Evolutionary conservation across 495 filamentous ascomycete genomes (phyloP), one percentile per base, ranked within the genome.

Genomic region (Sordaria brevicollis): DNA sequence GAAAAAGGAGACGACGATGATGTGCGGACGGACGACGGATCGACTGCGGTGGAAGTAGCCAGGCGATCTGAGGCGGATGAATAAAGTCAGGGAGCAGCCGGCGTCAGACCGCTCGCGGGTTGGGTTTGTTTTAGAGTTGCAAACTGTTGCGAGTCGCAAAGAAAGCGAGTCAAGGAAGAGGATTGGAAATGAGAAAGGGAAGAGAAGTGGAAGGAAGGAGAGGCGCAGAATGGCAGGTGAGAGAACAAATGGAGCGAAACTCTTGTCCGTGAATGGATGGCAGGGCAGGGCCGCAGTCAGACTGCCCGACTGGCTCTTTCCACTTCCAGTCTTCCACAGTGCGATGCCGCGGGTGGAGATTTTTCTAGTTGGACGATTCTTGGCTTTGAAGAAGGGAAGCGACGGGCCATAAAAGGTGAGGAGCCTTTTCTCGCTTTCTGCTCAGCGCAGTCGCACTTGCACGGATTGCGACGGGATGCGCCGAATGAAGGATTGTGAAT

Each of bases 181-280:
- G 66, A 57, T 66, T 70, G 62, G 36, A 67, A 67, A 43, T 66
- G 34, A 65, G 38, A 43, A 67, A 13, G 49, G 36, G 49, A 36
- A 39, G 66, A 21, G 68, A 67, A 38, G 65, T 65, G 65, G 68
- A 19, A 70, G 68, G 65, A 62, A 49, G 49, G 66, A 37, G 73
- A 69, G 67, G 41, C 71, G 69, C 38, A 35, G 73, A 69, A 66
- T 65, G 74, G 49, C 49, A 25, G 33, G 49, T 31, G 25, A 62
- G 25, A 62, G 25, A 57, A n/a, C n/a, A n/a, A n/a, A 57, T 57
- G 49, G 49, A 57, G 25, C 49, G 49, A 57, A n/a, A 57, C 49
- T 31, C 25, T 29, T 8, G 49, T 36, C 35, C 35, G 35, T 29
- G 49, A 57, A 57, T 57, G 49, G 25, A 21, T 15, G 49, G 49